Conservation (phyloP, 139 green algal species). For the Chlamydomonas sphaeroides region DNA sequence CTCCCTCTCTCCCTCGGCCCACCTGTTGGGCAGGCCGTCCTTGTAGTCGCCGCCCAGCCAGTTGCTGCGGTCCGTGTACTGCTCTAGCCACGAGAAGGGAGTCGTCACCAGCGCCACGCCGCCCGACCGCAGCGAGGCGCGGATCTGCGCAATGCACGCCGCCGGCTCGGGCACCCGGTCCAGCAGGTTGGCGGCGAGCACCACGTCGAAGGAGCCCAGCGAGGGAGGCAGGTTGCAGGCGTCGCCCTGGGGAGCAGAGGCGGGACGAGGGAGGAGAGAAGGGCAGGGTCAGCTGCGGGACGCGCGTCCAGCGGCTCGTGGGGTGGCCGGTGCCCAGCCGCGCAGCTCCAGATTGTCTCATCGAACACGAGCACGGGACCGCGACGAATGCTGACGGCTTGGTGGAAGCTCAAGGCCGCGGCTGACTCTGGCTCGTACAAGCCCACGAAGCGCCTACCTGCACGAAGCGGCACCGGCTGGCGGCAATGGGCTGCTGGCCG, state of each 20-base stretch:
- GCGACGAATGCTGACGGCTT: no score
- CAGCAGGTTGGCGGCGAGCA: constrained; percentile 81
- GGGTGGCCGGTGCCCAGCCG: no score
- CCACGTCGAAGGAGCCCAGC: constrained; percentile 67
- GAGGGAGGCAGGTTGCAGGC: constrained; percentile 55
- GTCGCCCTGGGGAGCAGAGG: constrained; percentile 50
- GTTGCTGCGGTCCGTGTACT: constrained; percentile 65
- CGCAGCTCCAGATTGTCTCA: no score
- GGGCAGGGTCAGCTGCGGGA: neutral
- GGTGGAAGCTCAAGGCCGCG: no score
- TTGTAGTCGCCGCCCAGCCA: constrained; percentile 70
- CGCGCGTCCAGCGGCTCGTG: no score
- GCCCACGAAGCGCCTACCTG: constrained; percentile 57
- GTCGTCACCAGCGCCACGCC: constrained; percentile 73
- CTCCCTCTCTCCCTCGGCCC: neutral
- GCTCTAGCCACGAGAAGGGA: constrained; percentile 80
- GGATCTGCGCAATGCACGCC: constrained; percentile 59
- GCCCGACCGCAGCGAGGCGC: constrained; percentile 54
- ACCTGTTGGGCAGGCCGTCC: constrained; percentile 34
- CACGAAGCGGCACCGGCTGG: constrained; percentile 61
- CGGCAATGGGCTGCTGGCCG: constrained; percentile 60
- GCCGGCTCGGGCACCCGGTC: constrained; percentile 76
- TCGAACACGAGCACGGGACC: no score
- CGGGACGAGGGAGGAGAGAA: neutral
- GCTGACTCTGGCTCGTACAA: no score